phyloP scores from a whole-genome alignment of 768 basidiomycete genomes.

The Chalciporus piperatus region DNA sequence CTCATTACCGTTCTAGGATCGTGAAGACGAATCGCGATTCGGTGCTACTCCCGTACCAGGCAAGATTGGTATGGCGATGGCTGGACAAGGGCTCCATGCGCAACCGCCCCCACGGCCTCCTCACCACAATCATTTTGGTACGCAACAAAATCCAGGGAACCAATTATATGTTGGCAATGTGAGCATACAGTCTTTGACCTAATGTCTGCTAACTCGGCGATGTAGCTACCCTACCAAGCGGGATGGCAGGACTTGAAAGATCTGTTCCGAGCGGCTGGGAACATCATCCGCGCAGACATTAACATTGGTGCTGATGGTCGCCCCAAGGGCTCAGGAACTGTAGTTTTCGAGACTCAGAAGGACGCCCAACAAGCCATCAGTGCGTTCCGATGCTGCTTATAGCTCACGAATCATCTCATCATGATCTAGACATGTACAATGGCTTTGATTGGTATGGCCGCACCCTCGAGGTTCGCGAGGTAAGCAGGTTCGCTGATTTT shows the following conservation, averaged over 20 bases:
- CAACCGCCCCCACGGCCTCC: constrained; percentile 81
- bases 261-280: constrained; percentile 91
- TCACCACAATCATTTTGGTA: constrained; percentile 70
- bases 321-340: constrained; percentile 96
- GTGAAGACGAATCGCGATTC: constrained; percentile 93
- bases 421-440: constrained; percentile 80
- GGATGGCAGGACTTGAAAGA: constrained; percentile 99
- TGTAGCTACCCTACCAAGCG: constrained; percentile 90
- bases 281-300: constrained; percentile 94
- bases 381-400: constrained; percentile 38
- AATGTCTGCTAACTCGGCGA: constrained; percentile 3
- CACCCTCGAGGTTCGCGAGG: constrained; percentile 93
- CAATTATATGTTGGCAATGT: constrained; percentile 94
- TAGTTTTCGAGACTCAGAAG: constrained; percentile 88
- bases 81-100: constrained; percentile 80
- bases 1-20: constrained; percentile 60
- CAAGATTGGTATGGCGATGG: constrained; percentile 95
- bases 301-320: constrained; percentile 90
- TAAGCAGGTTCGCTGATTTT: constrained; percentile 29
- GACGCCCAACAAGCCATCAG: constrained; percentile 92
- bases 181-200: constrained; percentile 20
- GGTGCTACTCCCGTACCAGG: constrained; percentile 94
- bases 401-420: not conserved
- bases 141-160: constrained; percentile 67
- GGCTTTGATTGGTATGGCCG: constrained; percentile 98